Percentiles rank a stretch among this genome's conserved stretches.
Evolutionary conservation across 306 rosid species (phyloP).

Genomic region (Begonia loranthoides): DNA sequence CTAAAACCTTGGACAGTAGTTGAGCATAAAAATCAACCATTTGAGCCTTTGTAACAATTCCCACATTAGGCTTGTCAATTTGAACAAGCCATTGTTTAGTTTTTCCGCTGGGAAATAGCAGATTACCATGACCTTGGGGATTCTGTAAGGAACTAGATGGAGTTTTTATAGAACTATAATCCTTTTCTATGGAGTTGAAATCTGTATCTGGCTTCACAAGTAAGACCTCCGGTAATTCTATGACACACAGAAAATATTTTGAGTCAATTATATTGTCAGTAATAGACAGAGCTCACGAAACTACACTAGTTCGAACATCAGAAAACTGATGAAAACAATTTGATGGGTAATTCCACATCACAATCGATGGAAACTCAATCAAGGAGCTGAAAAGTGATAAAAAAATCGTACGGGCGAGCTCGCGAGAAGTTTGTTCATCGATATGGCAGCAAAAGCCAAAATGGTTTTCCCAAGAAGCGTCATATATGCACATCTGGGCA

Average conservation of each 20-base stretch:
- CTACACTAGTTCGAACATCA: no score
- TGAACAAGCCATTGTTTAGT: slow-evolving; percentile 78
- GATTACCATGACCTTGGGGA: slow-evolving; percentile 15
- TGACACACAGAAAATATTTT: slow-evolving; percentile 11
- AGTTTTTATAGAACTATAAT: slow-evolving; percentile 27
- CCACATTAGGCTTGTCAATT: slow-evolving; percentile 62
- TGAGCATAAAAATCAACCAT: slow-evolving; percentile 75
- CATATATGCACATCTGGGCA: slow-evolving; percentile 70
- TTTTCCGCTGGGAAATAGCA: slow-evolving; percentile 52
- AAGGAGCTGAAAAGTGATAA: no score
- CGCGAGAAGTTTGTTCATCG: slow-evolving; percentile 43
- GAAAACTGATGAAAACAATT: no score
- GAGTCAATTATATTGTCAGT: background rate
- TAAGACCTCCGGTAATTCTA: slow-evolving; percentile 55
- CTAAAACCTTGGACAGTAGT: slow-evolving; percentile 61
- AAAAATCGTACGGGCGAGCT: slow-evolving; percentile 41
- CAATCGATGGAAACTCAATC: background rate
- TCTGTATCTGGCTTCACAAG: slow-evolving; percentile 48
- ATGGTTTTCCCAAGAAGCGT: slow-evolving; percentile 57
- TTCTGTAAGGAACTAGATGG: slow-evolving; percentile 8
- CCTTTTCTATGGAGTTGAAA: slow-evolving; percentile 32
- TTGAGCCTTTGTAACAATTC: slow-evolving; percentile 83
- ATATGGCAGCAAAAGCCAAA: slow-evolving; percentile 67
- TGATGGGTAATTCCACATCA: no score
- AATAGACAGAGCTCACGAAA: no score